Percentiles rank a stretch among this genome's conserved stretches.
Conservation (phyloP, 306 rosid species). For the Astragalus membranaceus region DNA sequence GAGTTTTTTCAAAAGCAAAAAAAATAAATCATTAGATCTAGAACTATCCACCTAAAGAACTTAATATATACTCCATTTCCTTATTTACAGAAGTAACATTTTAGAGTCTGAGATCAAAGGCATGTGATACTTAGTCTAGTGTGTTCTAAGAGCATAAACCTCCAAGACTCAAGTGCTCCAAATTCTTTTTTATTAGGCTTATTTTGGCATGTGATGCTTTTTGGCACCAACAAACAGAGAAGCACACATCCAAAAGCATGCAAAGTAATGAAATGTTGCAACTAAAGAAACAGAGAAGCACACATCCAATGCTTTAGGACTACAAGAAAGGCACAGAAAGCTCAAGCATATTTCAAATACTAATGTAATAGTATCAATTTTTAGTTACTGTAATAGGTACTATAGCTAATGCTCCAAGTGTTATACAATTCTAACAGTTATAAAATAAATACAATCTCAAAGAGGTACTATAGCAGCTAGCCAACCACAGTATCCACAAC, state of each 20-base stretch:
- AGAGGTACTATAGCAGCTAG: neutral
- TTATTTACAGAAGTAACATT: too few relatives aligned
- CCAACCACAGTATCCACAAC: neutral
- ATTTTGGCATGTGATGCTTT: too few relatives aligned
- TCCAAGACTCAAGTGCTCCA: too few relatives aligned
- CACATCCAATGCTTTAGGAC: neutral
- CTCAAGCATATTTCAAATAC: neutral
- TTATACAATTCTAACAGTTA: neutral
- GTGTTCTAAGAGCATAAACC: too few relatives aligned
- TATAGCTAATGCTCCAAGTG: neutral
- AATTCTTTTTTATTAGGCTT: too few relatives aligned
- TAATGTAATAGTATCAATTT: neutral
- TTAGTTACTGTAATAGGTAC: too few relatives aligned
- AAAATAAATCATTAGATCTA: neutral
- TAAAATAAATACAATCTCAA: neutral
- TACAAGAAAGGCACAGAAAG: neutral
- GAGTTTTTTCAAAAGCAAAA: neutral
- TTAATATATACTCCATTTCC: too few relatives aligned
- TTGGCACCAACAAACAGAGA: neutral
- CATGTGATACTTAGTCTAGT: too few relatives aligned
- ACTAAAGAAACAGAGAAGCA: too few relatives aligned
- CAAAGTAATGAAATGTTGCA: neutral
- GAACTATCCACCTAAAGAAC: too few relatives aligned
- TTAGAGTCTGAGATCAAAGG: too few relatives aligned
- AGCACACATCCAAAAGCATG: neutral